A percentile compares a stretch with the other conserved stretches of the same genome.
Conservation (phyloP, 2,329 filamentous ascomycete genomes). For the Sporothrix protearum region DNA sequence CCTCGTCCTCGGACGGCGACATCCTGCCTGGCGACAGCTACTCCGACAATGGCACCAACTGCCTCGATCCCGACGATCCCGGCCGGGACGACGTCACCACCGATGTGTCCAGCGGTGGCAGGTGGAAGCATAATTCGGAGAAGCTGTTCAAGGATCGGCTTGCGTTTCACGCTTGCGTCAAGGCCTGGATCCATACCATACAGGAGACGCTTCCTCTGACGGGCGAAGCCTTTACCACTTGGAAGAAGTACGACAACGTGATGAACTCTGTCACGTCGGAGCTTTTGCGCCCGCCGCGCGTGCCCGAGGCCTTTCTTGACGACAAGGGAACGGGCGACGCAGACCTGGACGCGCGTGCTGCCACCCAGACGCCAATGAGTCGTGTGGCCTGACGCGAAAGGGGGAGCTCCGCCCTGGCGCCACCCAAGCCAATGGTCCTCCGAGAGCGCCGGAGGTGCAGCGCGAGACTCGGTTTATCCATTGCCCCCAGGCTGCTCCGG, state of each 20-base stretch:
- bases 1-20: neutral
- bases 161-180: neutral
- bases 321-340: neutral
- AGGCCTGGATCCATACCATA: neutral
- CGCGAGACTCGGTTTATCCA: neutral
- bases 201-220: neutral
- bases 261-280: neutral
- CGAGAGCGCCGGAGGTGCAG: neutral
- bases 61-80: neutral
- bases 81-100: neutral
- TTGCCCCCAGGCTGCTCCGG: neutral
- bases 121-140: neutral
- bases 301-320: neutral
- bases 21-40: neutral
- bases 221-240: neutral
- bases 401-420: no score
- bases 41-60: neutral
- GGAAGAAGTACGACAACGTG: neutral
- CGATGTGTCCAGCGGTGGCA: neutral
- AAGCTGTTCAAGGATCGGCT: neutral
- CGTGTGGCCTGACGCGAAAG: neutral
- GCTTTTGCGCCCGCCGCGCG: neutral
- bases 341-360: neutral
- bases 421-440: neutral
- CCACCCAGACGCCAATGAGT: constrained; percentile 10